Evolutionary conservation across 441 rosid genomes (phyloP).

Genomic region (Euphorbia celastroides): DNA sequence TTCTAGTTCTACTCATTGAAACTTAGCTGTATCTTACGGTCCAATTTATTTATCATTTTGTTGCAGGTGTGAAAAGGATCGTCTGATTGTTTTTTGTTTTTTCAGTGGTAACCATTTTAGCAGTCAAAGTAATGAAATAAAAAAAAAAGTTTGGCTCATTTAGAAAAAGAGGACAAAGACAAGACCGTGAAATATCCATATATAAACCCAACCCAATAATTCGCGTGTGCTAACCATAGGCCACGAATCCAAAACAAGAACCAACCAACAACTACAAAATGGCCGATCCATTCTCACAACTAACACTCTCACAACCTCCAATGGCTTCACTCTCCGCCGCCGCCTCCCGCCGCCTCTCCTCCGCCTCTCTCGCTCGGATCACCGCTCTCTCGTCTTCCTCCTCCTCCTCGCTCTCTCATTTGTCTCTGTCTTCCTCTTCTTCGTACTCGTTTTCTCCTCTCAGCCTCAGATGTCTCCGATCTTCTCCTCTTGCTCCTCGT

Average conservation of each 20-base stretch:
- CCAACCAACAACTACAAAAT: constrained; percentile 17
- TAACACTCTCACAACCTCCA: constrained; percentile 15
- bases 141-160: too few species aligned
- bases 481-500: constrained; percentile 33
- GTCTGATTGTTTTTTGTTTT: not conserved
- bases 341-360: constrained; percentile 43
- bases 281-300: constrained; percentile 24
- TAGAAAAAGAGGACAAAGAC: too few species aligned
- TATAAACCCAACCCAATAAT: constrained; percentile 6
- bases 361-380: constrained; percentile 4
- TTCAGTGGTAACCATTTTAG: not conserved
- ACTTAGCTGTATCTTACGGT: too few species aligned
- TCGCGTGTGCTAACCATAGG: constrained; percentile 10
- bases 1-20: too few species aligned
- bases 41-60: too few species aligned
- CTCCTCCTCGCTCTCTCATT: constrained; percentile 13
- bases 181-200: too few species aligned
- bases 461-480: constrained; percentile 17
- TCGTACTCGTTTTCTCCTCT: constrained; percentile 26
- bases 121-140: not conserved
- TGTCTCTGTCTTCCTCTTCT: constrained; percentile 24
- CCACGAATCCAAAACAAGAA: constrained; percentile 14
- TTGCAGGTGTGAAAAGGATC: constrained; percentile 3
- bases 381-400: constrained; percentile 18
- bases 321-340: constrained; percentile 59